Percentiles rank a stretch among this genome's conserved stretches.
Conservation (phyloP, 2,329 filamentous ascomycete species). For the Trematosphaeria pertusa region DNA sequence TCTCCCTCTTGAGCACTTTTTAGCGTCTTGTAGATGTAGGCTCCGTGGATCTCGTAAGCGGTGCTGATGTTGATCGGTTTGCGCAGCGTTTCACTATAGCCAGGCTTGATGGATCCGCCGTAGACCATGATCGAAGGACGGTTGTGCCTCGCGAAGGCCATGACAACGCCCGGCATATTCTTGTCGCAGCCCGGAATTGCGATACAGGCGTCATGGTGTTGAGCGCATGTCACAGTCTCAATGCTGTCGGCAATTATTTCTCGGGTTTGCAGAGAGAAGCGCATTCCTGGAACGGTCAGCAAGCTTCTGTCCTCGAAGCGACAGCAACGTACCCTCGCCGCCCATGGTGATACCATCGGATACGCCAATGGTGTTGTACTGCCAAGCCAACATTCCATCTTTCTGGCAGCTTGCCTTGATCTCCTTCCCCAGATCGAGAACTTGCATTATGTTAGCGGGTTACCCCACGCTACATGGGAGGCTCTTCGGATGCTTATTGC, state of each 20-base stretch:
- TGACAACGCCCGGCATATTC: conserved; percentile 94
- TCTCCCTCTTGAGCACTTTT: conserved; percentile 72
- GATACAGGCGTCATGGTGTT: conserved; percentile 92
- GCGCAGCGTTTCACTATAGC: conserved; percentile 78
- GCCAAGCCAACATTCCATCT: conserved; percentile 90
- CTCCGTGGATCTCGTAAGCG: conserved; percentile 87
- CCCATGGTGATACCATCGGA: conserved; percentile 97
- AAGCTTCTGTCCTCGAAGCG: too few species aligned
- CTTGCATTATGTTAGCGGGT: conserved; percentile 49
- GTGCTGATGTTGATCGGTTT: conserved; percentile 86
- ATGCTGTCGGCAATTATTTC: conserved; percentile 95
- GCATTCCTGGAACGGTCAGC: conserved; percentile 90
- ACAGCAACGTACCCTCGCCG: conserved; percentile 69
- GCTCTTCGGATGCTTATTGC: conserved; percentile 11
- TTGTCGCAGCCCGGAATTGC: conserved; percentile 95
- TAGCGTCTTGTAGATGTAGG: conserved; percentile 78
- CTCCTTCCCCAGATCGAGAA: conserved; percentile 85
- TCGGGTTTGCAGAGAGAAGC: conserved; percentile 87
- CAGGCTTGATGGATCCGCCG: conserved; percentile 87
- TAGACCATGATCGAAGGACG: conserved; percentile 95
- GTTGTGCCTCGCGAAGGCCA: conserved; percentile 91
- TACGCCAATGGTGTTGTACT: conserved; percentile 90
- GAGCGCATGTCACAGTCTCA: conserved; percentile 89
- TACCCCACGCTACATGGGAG: conserved; percentile 17
- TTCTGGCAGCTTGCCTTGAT: conserved; percentile 83